Evolutionary conservation across 2,329 filamentous ascomycete species (phyloP).

Genomic region (Aureobasidium sp.): DNA sequence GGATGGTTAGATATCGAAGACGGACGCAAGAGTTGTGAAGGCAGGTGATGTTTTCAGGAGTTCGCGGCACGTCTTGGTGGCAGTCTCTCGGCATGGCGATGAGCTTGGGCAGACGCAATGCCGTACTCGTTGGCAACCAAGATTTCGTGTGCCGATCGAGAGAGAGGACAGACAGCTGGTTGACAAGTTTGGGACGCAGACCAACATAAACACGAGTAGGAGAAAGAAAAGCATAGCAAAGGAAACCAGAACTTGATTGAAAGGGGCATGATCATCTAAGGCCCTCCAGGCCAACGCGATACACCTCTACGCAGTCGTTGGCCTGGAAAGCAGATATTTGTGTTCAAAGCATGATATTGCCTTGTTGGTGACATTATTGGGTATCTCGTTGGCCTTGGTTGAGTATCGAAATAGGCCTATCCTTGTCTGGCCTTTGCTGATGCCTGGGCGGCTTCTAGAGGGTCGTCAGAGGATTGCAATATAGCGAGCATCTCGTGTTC

Average conservation of each 20-base stretch:
- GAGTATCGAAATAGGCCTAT: conserved; percentile 13
- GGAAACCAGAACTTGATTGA: conserved; percentile 14
- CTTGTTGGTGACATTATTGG: background rate
- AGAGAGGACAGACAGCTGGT: background rate
- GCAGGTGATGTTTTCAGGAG: background rate
- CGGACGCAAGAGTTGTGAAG: background rate
- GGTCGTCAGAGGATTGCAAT: background rate
- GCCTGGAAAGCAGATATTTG: background rate
- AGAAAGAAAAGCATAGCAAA: conserved; percentile 2
- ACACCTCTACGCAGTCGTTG: too few species aligned
- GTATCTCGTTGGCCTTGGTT: conserved; percentile 2
- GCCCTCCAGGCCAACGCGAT: background rate
- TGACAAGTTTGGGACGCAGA: background rate
- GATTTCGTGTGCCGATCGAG: background rate
- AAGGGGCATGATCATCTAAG: conserved; percentile 13
- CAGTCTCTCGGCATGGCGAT: background rate
- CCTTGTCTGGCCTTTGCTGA: conserved; percentile 30
- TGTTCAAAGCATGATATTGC: conserved; percentile 2
- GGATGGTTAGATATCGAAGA: background rate
- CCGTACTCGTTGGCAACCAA: background rate
- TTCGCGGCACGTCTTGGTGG: too few species aligned
- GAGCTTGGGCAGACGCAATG: background rate
- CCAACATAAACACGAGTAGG: background rate
- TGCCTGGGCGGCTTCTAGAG: conserved; percentile 27
- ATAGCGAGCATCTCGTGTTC: background rate